Evolutionary conservation across 139 green algal species (phyloP), one percentile per base, ranked within the genome.

Genomic region (Chlorella ohadii): DNA sequence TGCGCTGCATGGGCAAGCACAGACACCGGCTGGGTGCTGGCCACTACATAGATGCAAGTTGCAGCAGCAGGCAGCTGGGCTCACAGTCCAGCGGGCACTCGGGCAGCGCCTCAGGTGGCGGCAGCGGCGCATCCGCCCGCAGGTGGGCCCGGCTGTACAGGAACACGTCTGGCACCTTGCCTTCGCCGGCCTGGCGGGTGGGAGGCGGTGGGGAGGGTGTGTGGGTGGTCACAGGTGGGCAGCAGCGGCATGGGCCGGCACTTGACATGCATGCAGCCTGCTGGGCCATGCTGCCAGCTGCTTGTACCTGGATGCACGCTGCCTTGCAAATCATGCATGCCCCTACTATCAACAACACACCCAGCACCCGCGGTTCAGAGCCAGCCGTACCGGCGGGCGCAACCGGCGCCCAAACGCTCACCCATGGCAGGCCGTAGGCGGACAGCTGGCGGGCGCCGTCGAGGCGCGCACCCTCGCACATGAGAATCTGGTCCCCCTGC

Each of bases 401-500:
- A 59, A 59, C 51, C 15, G 51, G 51, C 51, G 15, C 51, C 15
- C 51, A 59, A 59, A 9, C 51, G 63, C 88, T 81, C 70, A 95
- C 93, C 90, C 82, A 67, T 15, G 95, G 94, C 25, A 98, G 89
- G 22, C 86, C 75, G 79, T 98, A 98, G 9, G 84, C 84, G 4
- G 82, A 72, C 12, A 98, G 86, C 7, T 82, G 78, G 70, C 93
- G 90, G 5, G 66, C 41, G 6, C 88, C 85, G 66, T 98, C 96
- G 44, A 98, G 84, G 15, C 88, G 85, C 3, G 85, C 79, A 12
- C 93, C 94, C 72, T 91, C 85, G 79, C 87, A 92, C 88, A 97
- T 96, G 5, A 95, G 64, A 39, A 98, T 96, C 79, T 98, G 96
- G 57, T 99, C 96, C 0, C 72, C 72, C 3, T 89, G 66, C 1